Base-by-base conservation (phyloP, 192 early-diverging fungal species). In the Phycomyces nitens region DNA sequence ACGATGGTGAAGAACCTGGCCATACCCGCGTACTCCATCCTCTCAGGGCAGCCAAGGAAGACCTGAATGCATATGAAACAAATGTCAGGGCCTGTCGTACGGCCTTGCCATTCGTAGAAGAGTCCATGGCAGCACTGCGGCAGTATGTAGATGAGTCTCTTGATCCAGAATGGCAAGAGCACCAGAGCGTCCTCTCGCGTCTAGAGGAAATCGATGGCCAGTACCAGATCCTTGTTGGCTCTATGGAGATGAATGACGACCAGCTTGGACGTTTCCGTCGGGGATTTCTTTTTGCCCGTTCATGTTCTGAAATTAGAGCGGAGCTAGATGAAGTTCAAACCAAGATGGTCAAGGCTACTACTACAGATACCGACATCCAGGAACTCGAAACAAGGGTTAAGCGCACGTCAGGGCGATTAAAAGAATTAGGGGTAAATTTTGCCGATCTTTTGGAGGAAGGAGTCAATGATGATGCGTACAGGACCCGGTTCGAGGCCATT, bases 291-390 rank as follows among this genome's bases (percentile, higher is more conserved):
- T 63, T 63, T 63, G 51, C 51, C 18, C 51, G 62, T 8, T 41
- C 41, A 26, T 63, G 62, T 10, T 41, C 52, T 24, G 51, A 49
- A 2, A 63, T 63, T 12, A 27, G 51, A 11, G 50, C 34, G 14
- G 70, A 65, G 29, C 24, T 71, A 6, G 64, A 66, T 51, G 44
- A 61, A 14, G 63, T 71, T 21, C 70, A 71, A 40, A 54, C 56
- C 18, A 65, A 65, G 21, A 71, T 71, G 70, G 64, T 71, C 21
- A 71, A 65, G 22, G 53, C 64, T 0, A 71, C 56, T 7, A 71
- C 63, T 8, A 71, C 64, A 18, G 41, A 71, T 24, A 55, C 58
- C 29, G 70, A 63, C n/a, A 71, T 71, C 10, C 53, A 64, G 18
- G 70, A 71, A 50, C 24, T 71, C 9, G 70, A 71, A 21, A 43